A percentile compares a stretch with the other conserved stretches of the same genome.
These are phyloP conservation scores for Peronospora destructor DNA, from an alignment of 352 stramenopile species.

Conservation along the genomic window DNA sequence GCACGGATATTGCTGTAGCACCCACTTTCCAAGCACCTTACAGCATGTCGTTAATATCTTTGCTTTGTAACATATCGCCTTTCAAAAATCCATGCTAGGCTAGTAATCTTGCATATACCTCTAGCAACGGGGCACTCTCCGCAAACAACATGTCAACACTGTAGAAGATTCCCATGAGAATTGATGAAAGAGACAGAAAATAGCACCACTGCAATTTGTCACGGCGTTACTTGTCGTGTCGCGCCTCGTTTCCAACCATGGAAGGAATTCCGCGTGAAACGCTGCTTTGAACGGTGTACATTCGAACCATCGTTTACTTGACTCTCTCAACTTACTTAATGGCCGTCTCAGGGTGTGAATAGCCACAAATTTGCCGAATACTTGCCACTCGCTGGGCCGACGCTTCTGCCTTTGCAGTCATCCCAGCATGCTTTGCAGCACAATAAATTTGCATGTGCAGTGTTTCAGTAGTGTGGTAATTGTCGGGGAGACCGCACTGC, in stretches of 20 bases:
- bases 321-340: conserved; percentile 4
- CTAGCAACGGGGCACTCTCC: too few relatives aligned
- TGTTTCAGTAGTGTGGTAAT: conserved; percentile 42
- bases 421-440: conserved; percentile 29
- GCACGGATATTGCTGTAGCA: too few relatives aligned
- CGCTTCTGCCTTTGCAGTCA: conserved; percentile 9
- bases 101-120: too few relatives aligned
- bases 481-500: conserved; percentile 20
- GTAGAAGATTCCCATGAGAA: too few relatives aligned
- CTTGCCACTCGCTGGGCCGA: conserved; percentile 9
- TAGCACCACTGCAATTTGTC: not conserved
- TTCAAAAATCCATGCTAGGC: too few relatives aligned
- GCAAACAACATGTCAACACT: too few relatives aligned
- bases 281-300: not conserved
- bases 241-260: not conserved
- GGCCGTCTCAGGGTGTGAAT: conserved; percentile 13
- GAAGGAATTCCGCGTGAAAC: not conserved
- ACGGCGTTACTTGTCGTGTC: not conserved
- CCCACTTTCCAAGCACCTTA: too few relatives aligned
- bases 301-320: not conserved
- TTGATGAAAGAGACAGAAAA: not conserved
- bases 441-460: conserved; percentile 42
- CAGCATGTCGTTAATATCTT: too few relatives aligned
- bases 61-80: too few relatives aligned
- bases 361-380: conserved; percentile 34